Percentiles rank a stretch among this genome's conserved stretches.
Evolutionary conservation across 176 grass and related monocot genomes (phyloP).

Genomic region (Panicum miliaceum): DNA sequence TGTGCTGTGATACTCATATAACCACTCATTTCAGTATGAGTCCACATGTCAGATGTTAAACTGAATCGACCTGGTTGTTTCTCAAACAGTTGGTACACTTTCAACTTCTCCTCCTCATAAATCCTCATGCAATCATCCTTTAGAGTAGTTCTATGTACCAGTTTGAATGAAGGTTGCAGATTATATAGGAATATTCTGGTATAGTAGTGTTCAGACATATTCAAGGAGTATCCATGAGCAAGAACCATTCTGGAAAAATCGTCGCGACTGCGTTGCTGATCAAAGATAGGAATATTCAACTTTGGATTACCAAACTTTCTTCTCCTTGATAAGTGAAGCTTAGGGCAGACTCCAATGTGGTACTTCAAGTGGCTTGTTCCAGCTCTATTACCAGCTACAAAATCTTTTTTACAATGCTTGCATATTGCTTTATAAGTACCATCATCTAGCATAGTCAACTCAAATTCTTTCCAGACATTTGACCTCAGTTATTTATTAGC

Average conservation of each 20-base stretch:
- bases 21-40: background rate
- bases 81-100: conserved; percentile 1
- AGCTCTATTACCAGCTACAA: background rate
- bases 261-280: conserved; percentile 12
- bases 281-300: background rate
- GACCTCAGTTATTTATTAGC: no score
- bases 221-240: conserved; percentile 20
- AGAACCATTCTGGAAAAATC: conserved; percentile 21
- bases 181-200: conserved; percentile 14
- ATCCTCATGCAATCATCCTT: conserved; percentile 7
- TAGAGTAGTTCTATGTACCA: background rate
- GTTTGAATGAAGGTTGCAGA: conserved; percentile 19
- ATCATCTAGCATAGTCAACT: background rate
- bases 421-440: background rate
- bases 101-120: conserved; percentile 11
- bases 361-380: conserved; percentile 25
- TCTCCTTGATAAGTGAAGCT: background rate
- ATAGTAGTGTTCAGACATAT: conserved; percentile 29
- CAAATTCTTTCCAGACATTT: background rate
- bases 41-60: conserved; percentile 24
- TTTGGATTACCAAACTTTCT: background rate
- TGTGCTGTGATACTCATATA: conserved; percentile 1
- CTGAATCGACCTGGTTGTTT: conserved; percentile 3
- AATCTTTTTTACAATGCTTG: background rate
- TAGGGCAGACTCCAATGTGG: background rate